Conservation (phyloP, 1,284 basidiomycete species). For the Cystobasidium slooffiae region DNA sequence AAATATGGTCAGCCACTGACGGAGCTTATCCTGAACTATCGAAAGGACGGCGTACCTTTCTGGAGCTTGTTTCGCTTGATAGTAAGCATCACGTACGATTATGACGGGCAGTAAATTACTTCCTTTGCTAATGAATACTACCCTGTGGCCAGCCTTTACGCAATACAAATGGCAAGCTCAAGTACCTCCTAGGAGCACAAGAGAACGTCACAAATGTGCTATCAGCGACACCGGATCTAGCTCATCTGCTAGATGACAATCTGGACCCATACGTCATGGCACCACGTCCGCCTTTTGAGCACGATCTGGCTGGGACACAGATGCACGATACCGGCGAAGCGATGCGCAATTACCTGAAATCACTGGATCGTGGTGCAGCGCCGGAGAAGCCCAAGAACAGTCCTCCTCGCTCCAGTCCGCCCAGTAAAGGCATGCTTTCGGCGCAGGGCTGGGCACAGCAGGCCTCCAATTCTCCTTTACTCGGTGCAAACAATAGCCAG, state of each 20-base stretch:
- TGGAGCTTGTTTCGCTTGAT: slow-evolving; percentile 44
- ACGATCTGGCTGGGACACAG: slow-evolving; percentile 37
- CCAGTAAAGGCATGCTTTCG: neutral
- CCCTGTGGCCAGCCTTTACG: slow-evolving; percentile 38
- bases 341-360: slow-evolving; percentile 36
- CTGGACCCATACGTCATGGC: slow-evolving; percentile 38
- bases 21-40: slow-evolving; percentile 40
- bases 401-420: neutral
- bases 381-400: slow-evolving; percentile 10
- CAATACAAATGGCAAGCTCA: slow-evolving; percentile 42
- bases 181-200: slow-evolving; percentile 43
- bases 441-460: neutral
- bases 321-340: slow-evolving; percentile 33
- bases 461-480: neutral
- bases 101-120: neutral
- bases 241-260: slow-evolving; percentile 34
- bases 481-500: slow-evolving; percentile 1
- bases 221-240: slow-evolving; percentile 26
- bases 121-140: neutral
- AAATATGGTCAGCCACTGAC: slow-evolving; percentile 22
- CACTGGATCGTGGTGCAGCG: slow-evolving; percentile 20
- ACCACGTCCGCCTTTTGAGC: slow-evolving; percentile 40
- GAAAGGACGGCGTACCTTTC: slow-evolving; percentile 42
- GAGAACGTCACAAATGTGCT: slow-evolving; percentile 40
- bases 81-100: neutral